Base-by-base conservation (phyloP, 116 monocot species). In the Cymodocea nodosa region DNA sequence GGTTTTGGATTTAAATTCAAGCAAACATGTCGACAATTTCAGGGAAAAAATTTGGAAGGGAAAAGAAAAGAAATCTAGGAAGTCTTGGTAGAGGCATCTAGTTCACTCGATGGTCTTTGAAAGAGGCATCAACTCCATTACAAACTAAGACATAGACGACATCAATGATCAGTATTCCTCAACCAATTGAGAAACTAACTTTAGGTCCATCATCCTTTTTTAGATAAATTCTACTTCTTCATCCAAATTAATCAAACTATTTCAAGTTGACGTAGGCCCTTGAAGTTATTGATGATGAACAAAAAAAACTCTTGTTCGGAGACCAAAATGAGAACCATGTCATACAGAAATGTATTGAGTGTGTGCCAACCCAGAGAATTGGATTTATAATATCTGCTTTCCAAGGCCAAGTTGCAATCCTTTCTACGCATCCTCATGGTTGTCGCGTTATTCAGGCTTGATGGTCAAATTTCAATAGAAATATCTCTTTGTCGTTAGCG, bases 281-380 rank as follows among this genome's bases (percentile, higher is more conserved):
- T 74, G 95, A 95, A 37, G 95, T 90, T 49, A 85, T 95, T 78
- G 91, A 95, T 35, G 65, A 81, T 63, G 85, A 95, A 58, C 95
- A 90, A 71, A 95, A 90, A 76, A 80, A 71, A 69, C 56, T 75
- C 83, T 95, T 73, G 90, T 90, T 49, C 77, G 23, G 83, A 58
- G 90, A 95, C 69, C 90, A 95, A 65, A 95, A 95, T 78, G 95
- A 90, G 30, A 95, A 95, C 67, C 95, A 95, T 76, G 95, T 95
- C n/a, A 87, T 95, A 71, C 95, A 95, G 68, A 95, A 95, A 75
- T 95, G 95, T 76, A 95, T 95, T 52, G 90, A 95, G 62, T 83
- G 95, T 79, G 79, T 95, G 56, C 85, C 95, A 35, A 82, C 85
- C 15, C 85, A 83, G 53, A 84, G 73, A 75, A 90, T 90, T 78